Percentiles rank a stretch among this genome's conserved stretches.
These are phyloP conservation scores for Saccharomycopsis capsularis DNA, from an alignment of 805 yeast genomes.

Conservation along the genomic window DNA sequence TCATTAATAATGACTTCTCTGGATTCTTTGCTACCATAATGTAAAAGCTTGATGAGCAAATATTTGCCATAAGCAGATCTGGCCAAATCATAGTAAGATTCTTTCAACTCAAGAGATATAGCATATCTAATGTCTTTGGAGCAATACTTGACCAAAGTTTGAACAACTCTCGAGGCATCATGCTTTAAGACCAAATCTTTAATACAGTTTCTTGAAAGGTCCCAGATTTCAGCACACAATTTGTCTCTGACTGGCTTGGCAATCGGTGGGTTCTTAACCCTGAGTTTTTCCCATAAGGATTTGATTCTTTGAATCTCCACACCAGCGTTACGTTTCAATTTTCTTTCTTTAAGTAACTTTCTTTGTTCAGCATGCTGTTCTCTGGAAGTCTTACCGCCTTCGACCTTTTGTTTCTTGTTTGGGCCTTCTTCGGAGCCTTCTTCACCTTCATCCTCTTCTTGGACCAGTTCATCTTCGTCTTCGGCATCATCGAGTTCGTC, in stretches of 20 bases:
- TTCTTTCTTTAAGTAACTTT: conserved; percentile 71
- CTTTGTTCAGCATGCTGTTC: conserved; percentile 82
- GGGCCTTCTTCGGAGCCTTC: conserved; percentile 29
- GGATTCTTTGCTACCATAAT: conserved; percentile 82
- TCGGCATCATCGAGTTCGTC: conserved; percentile 24
- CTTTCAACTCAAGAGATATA: conserved; percentile 57
- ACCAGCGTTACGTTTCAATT: conserved; percentile 83
- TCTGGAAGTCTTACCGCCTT: conserved; percentile 38
- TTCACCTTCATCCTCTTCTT: conserved; percentile 26
- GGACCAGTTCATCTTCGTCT: conserved; percentile 29
- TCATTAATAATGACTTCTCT: conserved; percentile 72
- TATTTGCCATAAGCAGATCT: conserved; percentile 93
- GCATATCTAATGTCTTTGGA: conserved; percentile 69
- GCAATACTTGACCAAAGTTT: conserved; percentile 83
- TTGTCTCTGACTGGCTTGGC: conserved; percentile 72
- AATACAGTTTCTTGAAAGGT: conserved; percentile 64
- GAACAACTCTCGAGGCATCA: conserved; percentile 94
- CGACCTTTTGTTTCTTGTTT: conserved; percentile 28
- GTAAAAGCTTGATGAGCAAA: conserved; percentile 77
- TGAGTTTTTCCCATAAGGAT: conserved; percentile 80
- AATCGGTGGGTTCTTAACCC: conserved; percentile 77
- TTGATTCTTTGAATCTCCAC: conserved; percentile 77
- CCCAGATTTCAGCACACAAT: conserved; percentile 81
- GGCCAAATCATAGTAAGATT: conserved; percentile 62
- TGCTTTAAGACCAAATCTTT: conserved; percentile 87